Evolutionary conservation across 2,329 filamentous ascomycete species (phyloP), one percentile per base, ranked within the genome.

Genomic region (Sclerotinia subarctica): DNA sequence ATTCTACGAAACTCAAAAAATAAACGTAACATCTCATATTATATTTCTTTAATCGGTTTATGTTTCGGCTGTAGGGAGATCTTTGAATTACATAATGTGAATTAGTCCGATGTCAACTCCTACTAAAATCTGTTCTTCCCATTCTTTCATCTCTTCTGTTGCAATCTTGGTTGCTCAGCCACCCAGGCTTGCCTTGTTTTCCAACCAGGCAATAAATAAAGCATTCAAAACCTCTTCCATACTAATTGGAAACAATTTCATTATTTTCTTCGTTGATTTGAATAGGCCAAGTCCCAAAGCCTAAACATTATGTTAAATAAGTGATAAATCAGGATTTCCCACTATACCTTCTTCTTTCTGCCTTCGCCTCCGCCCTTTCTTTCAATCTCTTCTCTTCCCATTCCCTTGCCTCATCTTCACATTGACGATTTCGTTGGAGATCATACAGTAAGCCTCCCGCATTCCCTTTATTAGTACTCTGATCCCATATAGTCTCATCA

Each of bases 401-500:
- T 54, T 17, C 1, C 52, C 11, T 54, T 47, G 46, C 46, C 19
- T 47, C 46, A 47, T 47, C 19, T 47, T 47, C 46, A 10, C 7
- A 47, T n/a, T 47, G 46, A 47, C 46, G 46, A 47, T 47, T 47
- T 10, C 0, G 1, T 47, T 47, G 46, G 1, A 47, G 46, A 10
- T n/a, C 19, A n/a, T 2, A 1, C 6, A 47, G 6, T n/a, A 47
- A 47, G 1, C 19, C 19, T n/a, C 19, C 6, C 19, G 46, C 46
- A 47, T n/a, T 47, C 1, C 46, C 46, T 47, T n/a, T 47, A 10
- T 47, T 47, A 47, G 46, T 47, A 47, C 46, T 47, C 1, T 1
- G 0, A 2, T 21, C 19, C 5, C 17, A 47, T 3, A 1, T 6
- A 0, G 19, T 47, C 6, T 47, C 19, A 8, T 47, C 44, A 1